A percentile compares a stretch with the other conserved stretches of the same genome.
Conservation (phyloP, 2,329 filamentous ascomycete genomes). For the Leptographium wingfieldii region DNA sequence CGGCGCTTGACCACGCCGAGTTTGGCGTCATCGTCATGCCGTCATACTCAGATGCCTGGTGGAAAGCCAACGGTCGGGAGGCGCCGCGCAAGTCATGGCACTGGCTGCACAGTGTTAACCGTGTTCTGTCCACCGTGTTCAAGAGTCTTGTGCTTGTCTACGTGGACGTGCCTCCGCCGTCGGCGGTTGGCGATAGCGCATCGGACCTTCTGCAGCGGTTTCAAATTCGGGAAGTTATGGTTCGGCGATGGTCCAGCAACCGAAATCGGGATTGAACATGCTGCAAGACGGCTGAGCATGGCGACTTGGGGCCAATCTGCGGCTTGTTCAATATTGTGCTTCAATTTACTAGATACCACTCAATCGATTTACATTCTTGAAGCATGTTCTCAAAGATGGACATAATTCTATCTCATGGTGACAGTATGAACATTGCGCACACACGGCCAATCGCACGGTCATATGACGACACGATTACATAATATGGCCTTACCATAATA, state of each 20-base stretch:
- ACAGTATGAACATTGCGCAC: not conserved
- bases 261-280: constrained; percentile 38
- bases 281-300: not conserved
- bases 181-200: constrained; percentile 39
- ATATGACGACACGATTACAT: not conserved
- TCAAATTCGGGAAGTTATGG: constrained; percentile 64
- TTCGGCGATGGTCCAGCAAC: constrained; percentile 77
- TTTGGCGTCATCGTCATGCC: constrained; percentile 80
- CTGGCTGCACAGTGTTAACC: constrained; percentile 79
- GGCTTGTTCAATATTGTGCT: not conserved
- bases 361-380: not conserved
- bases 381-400: not conserved
- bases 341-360: not conserved
- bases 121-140: constrained; percentile 77
- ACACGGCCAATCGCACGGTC: not conserved
- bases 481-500: not conserved
- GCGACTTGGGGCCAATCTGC: not conserved
- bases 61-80: constrained; percentile 36
- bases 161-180: constrained; percentile 72
- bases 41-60: constrained; percentile 63
- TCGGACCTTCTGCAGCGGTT: constrained; percentile 54
- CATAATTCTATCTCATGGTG: no score
- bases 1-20: constrained; percentile 89
- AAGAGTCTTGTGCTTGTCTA: constrained; percentile 87
- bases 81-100: constrained; percentile 46